Evolutionary conservation across 2,329 filamentous ascomycete species (phyloP).

Genomic region (Ascochyta koolunga): DNA sequence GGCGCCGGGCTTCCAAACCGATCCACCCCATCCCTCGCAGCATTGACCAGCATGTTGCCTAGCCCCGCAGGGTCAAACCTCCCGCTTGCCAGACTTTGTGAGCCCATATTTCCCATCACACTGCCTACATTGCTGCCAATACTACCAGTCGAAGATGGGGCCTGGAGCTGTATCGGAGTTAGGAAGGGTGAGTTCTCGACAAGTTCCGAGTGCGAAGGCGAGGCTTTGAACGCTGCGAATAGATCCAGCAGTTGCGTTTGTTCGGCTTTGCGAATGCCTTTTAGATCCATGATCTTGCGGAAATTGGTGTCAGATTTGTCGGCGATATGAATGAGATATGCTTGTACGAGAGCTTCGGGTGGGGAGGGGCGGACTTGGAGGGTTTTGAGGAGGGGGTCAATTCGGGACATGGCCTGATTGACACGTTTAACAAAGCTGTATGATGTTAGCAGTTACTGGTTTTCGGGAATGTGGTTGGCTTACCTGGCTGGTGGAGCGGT

Average conservation of each 20-base stretch:
- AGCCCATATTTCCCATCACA: conserved; percentile 50
- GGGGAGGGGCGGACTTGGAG: conserved; percentile 91
- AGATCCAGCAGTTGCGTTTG: conserved; percentile 84
- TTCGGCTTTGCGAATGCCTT: conserved; percentile 83
- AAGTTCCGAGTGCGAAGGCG: conserved; percentile 70
- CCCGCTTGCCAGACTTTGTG: conserved; percentile 46
- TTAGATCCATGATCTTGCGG: conserved; percentile 92
- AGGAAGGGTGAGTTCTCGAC: conserved; percentile 44
- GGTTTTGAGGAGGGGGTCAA: conserved; percentile 93
- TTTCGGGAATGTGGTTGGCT: conserved; percentile 16
- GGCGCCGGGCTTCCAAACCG: conserved; percentile 67
- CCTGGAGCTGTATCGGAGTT: conserved; percentile 45
- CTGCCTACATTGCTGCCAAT: conserved; percentile 44
- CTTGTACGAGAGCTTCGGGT: conserved; percentile 92
- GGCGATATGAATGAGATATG: conserved; percentile 95
- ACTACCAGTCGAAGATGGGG: conserved; percentile 52
- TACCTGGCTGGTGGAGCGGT: conserved; percentile 63
- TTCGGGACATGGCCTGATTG: conserved; percentile 79
- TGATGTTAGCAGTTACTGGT: conserved; percentile 20
- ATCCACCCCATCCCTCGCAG: conserved; percentile 82
- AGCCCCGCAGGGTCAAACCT: conserved; percentile 80
- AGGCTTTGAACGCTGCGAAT: conserved; percentile 82
- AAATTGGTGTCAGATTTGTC: conserved; percentile 95
- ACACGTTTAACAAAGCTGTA: conserved; percentile 83
- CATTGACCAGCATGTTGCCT: conserved; percentile 86